These are phyloP conservation scores for Coccomyxa subellipsoidea DNA, from an alignment of 163 green algal species.

Conservation along the genomic window DNA sequence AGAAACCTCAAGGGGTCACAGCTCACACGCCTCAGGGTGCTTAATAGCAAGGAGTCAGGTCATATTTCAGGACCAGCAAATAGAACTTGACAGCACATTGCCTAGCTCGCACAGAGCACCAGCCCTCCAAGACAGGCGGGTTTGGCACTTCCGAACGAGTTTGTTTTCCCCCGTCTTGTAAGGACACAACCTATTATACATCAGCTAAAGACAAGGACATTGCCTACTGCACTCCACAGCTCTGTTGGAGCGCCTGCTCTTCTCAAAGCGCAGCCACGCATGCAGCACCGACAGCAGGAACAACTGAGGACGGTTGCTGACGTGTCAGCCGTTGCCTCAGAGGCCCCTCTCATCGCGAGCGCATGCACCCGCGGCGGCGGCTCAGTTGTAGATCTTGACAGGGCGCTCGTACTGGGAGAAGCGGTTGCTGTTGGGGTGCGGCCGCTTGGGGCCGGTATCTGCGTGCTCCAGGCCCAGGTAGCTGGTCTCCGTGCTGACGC, in stretches of 20 bases:
- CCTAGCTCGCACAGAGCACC: neutral
- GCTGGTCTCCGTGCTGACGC: constrained; percentile 29
- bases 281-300: neutral
- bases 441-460: constrained; percentile 46
- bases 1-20: no score
- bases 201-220: neutral
- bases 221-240: neutral
- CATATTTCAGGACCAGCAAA: no score
- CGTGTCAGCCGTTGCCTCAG: no score
- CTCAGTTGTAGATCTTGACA: constrained; percentile 43
- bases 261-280: neutral
- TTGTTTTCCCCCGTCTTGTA: no score
- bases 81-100: no score
- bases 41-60: no score
- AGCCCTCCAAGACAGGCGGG: neutral
- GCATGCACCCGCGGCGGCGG: no score
- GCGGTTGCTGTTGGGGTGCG: constrained; percentile 13
- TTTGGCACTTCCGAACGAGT: neutral
- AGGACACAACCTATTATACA: neutral
- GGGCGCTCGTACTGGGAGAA: constrained; percentile 34
- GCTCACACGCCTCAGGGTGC: no score
- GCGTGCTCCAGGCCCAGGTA: constrained; percentile 70
- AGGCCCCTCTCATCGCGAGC: no score
- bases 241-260: neutral
- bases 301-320: no score